Base-by-base conservation (phyloP, 129 eudicot genomes). In the Glebionis coronaria region DNA sequence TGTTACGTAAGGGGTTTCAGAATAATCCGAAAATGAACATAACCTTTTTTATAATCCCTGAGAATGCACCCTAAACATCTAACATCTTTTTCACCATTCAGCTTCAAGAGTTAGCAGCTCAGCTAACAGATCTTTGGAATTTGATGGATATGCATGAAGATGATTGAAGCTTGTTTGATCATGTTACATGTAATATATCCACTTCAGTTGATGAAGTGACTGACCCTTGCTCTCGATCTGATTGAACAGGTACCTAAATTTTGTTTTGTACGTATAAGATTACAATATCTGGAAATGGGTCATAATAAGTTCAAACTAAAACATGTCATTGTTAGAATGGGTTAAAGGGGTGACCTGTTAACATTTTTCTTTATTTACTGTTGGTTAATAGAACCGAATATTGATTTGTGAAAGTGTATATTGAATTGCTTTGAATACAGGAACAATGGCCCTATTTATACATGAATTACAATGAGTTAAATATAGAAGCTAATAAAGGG, bases 31-130 rank as follows among this genome's bases (percentile, higher is more conserved):
- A 57, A 50, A 15, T 18, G 19, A 9, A n/a, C 3, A 44, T 20
- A 47, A 40, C 4, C 12, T 71, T 38, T 50, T 58, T 75, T n/a
- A 52, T 52, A 54, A 25, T 31, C 40, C 7, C 8, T 31, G 40
- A 31, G 8, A 31, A 31, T 31, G 40, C 40, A 5, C 8, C 8
- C 40, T 9, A 31, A 31, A 31, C 9, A 31, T 31, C 40, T 31
- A 31, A 68, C 21, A 20, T 74, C 0, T 79, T 5, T 57, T 27
- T 29, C 70, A 57, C 42, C 44, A 66, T 52, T 71, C 85, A 94
- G 99, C 90, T 94, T 84, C 97, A 87, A 89, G 97, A 86, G 44
- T 80, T 89, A 73, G 99, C 94, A 16, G 57, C 76, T 61, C 93
- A 89, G 82, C 80, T 94, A 28, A 83, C 82, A 70, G 90, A 84